Percentiles rank a stretch among this genome's conserved stretches.
Conservation (phyloP, 768 basidiomycete species). For the Termitomyces sp. region DNA sequence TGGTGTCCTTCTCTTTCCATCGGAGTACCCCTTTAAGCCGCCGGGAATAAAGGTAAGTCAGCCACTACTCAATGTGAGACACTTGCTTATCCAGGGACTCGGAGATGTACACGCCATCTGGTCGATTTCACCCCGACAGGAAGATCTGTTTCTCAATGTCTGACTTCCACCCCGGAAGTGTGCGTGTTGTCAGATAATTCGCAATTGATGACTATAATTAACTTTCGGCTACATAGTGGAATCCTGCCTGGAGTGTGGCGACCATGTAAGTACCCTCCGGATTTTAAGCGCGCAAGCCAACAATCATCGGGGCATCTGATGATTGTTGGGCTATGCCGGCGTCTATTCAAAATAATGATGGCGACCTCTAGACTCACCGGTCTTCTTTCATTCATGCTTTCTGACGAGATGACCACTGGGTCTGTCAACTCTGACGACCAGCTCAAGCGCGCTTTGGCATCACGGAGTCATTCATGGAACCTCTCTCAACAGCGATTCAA, state of each 20-base stretch:
- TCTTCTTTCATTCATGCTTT: slow-evolving; percentile 89
- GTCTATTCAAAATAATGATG: slow-evolving; percentile 8
- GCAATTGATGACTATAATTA: slow-evolving; percentile 1
- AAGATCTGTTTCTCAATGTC: slow-evolving; percentile 99
- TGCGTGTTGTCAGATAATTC: slow-evolving; percentile 34
- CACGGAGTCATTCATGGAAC: slow-evolving; percentile 84
- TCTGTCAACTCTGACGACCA: slow-evolving; percentile 74
- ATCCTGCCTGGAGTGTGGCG: slow-evolving; percentile 92
- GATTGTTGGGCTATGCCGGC: slow-evolving; percentile 4
- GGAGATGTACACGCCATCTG: slow-evolving; percentile 89
- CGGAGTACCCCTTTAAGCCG: slow-evolving; percentile 95
- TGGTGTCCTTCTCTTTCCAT: slow-evolving; percentile 85
- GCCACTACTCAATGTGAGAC: not conserved
- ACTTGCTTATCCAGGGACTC: slow-evolving; percentile 2
- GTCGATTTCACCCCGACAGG: slow-evolving; percentile 85
- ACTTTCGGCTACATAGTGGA: slow-evolving; percentile 54
- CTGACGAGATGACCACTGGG: slow-evolving; percentile 96
- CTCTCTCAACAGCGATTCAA: slow-evolving; percentile 70
- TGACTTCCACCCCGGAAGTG: slow-evolving; percentile 87
- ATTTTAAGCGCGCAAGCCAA: slow-evolving; percentile 4
- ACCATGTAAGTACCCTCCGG: slow-evolving; percentile 66
- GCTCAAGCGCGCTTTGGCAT: slow-evolving; percentile 75
- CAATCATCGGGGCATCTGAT: slow-evolving; percentile 2
- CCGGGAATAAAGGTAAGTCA: slow-evolving; percentile 85
- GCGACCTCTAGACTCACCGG: slow-evolving; percentile 72